Base-by-base conservation (phyloP, 148 eudicot genomes). In the Salicornia ramosissima region DNA sequence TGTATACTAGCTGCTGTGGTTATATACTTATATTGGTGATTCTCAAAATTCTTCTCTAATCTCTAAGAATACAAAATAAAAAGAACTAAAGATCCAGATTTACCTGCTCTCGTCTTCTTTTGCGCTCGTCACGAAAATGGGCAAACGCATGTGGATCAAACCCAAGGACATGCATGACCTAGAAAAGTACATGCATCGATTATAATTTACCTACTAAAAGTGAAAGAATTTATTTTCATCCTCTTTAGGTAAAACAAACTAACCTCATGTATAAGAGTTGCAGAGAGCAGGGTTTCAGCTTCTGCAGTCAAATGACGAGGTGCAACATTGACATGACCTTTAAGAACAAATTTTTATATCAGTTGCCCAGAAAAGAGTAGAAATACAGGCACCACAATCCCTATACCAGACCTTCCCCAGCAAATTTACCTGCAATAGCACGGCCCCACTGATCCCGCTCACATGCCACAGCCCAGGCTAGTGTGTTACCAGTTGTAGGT, bases 371-470 rank as follows among this genome's bases (percentile, higher is more conserved):
- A 26, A 18, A 42, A 12, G 52, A 36, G 43, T 28, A 71, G 15
- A 31, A 24, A 47, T 61, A 14, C 42, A 31, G 33, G 47, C 54
- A n/a, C 30, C 30, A 18, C 64, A 65, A 29, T 68, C 40, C 58
- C 10, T 29, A 24, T 50, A 33, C 52, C 68, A 53, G 30, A 47
- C 21, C 7, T 65, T 60, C 29, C 58, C 62, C 63, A 24, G 30
- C 52, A 46, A 69, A 59, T 31, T 64, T 88, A 90, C 98, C 98
- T 60, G 98, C 97, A 79, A 94, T 86, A 69, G 98, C 97, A 76
- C 98, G 98, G 30, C 98, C 98, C 98, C 98, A 94, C 58, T 94
- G 98, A 79, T 94, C 98, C 39, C 98, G 95, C 69, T 94, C 98
- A 72, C 98, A 94, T 39, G 98, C 98, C 67, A 94, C 98, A 14